Percentiles rank a stretch among this genome's conserved stretches.
Evolutionary conservation across 192 early-diverging fungal genomes (phyloP).

Genomic region (Coemansia reversa): DNA sequence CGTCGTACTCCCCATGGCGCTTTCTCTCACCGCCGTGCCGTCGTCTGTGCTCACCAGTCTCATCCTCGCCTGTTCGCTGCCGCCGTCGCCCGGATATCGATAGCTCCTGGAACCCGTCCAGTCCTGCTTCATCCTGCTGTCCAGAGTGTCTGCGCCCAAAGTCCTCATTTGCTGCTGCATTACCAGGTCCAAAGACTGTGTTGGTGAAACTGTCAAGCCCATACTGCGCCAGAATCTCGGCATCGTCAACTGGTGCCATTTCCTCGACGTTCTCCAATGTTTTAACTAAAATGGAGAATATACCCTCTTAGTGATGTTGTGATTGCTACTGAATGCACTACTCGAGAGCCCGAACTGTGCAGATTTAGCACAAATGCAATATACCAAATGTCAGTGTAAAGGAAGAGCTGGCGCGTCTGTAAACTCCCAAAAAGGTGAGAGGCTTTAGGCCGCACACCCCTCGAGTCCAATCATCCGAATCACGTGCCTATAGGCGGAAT

Average conservation of each 20-base stretch:
- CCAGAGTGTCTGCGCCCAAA: conserved; percentile 12
- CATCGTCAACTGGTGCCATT: conserved; percentile 49
- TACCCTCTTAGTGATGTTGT: background rate
- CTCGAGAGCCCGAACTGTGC: background rate
- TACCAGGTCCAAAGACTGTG: conserved; percentile 24
- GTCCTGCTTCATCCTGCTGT: conserved; percentile 17
- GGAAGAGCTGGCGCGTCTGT: background rate
- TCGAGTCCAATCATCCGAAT: background rate
- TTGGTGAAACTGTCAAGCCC: conserved; percentile 47
- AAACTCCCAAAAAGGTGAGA: background rate
- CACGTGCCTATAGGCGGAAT: background rate
- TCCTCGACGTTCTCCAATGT: background rate
- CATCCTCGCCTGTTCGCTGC: conserved; percentile 13
- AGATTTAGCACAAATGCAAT: background rate
- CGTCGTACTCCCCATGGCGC: conserved; percentile 10
- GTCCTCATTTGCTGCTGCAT: conserved; percentile 10
- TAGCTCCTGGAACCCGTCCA: conserved; percentile 19
- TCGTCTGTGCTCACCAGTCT: conserved; percentile 5
- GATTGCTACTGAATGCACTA: background rate
- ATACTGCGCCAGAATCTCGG: conserved; percentile 50
- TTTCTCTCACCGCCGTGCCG: conserved; percentile 15
- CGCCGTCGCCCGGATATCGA: conserved; percentile 18
- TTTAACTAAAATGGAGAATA: background rate
- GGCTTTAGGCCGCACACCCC: background rate
- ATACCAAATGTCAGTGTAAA: background rate